These are phyloP conservation scores for Fraxinus platypoda DNA, from an alignment of 305 asterid genomes.

Conservation along the genomic window DNA sequence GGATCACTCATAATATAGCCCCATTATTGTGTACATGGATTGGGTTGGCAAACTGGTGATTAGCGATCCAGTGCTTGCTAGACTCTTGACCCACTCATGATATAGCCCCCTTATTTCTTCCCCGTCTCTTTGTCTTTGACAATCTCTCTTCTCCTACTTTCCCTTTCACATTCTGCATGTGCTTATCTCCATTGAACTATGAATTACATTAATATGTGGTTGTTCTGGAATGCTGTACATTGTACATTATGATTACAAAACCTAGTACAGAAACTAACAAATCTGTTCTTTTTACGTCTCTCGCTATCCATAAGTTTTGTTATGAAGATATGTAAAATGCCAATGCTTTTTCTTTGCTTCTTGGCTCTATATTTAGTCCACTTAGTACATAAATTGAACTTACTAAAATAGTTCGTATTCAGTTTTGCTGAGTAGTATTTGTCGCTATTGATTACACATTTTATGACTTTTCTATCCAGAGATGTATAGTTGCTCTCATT, in stretches of 20 bases:
- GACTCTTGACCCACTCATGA: not conserved
- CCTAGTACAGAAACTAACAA: not conserved
- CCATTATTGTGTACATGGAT: not conserved
- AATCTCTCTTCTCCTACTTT: not conserved
- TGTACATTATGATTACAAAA: not conserved
- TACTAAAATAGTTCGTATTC: not conserved
- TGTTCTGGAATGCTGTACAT: not conserved
- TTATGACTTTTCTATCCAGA: not conserved
- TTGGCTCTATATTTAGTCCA: not conserved
- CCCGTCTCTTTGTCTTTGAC: not conserved
- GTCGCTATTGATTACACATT: not conserved
- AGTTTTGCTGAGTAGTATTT: not conserved
- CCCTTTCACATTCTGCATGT: not conserved
- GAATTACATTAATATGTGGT: not conserved
- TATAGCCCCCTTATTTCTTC: not conserved
- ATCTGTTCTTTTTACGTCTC: not conserved
- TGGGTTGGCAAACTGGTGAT: not conserved
- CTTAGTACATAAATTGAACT: not conserved
- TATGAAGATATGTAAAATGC: not conserved
- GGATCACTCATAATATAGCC: not conserved
- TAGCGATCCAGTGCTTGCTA: not conserved
- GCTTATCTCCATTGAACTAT: not conserved
- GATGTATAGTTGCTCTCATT: constrained; percentile 17
- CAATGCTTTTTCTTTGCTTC: not conserved
- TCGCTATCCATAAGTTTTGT: not conserved